These are phyloP conservation scores for Chaetomiaceae sp. DNA, from an alignment of 2,329 filamentous ascomycete species.

Conservation along the genomic window DNA sequence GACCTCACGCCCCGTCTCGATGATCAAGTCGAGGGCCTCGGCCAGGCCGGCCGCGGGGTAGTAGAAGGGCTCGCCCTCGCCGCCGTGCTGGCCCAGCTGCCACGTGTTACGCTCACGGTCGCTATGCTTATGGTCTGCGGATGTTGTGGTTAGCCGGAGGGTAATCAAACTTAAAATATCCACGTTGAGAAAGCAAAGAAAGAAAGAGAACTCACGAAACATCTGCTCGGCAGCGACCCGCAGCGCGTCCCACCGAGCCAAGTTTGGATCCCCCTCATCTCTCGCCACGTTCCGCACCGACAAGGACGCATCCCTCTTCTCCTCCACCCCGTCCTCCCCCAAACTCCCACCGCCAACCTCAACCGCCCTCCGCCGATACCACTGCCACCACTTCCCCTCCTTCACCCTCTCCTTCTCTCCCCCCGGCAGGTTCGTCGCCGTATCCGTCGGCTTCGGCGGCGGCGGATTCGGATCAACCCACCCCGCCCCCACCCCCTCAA, in stretches of 20 bases:
- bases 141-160: background rate
- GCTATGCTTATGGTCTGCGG: constrained; percentile 36
- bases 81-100: constrained; percentile 48
- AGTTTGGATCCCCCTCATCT: constrained; percentile 23
- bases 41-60: constrained; percentile 43
- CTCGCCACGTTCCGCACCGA: constrained; percentile 13
- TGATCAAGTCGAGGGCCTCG: constrained; percentile 40
- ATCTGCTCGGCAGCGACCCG: constrained; percentile 32
- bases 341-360: background rate
- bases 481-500: constrained; percentile 33
- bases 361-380: background rate
- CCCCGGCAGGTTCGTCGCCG: background rate
- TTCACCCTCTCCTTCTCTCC: constrained; percentile 11
- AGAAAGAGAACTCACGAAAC: constrained; percentile 26
- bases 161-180: background rate
- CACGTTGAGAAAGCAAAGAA: background rate
- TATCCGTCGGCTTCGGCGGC: constrained; percentile 19
- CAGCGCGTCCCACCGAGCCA: constrained; percentile 22
- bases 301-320: constrained; percentile 13
- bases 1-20: constrained; percentile 41
- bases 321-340: background rate
- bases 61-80: constrained; percentile 49
- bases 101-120: constrained; percentile 45
- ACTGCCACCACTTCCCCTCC: constrained; percentile 9
- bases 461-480: constrained; percentile 35